Base-by-base conservation (phyloP, 1,284 basidiomycete species). In the Xerocomus minutiporus region DNA sequence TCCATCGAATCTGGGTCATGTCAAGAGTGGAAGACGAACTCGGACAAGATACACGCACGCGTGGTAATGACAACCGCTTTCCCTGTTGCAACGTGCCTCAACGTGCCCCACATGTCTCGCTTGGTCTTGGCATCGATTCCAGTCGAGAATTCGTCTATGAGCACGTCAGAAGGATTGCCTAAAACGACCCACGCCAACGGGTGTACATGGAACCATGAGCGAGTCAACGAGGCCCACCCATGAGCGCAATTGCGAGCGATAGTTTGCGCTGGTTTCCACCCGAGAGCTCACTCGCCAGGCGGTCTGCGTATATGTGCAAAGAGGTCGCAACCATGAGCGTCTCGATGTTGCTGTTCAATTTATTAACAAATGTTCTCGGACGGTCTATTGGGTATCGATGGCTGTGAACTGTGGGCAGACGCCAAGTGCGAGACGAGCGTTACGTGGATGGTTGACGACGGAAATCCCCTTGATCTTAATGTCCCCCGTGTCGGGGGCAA, bases 341-440 rank as follows among this genome's bases (percentile, higher is more conserved):
- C 8, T 80, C 74, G 15, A 91, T 75, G 60, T 84, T 87, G 15
- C 65, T 61, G 8, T 69, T 57, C 29, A 91, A 63, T 46, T 83
- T 79, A 20, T 20, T 20, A 20, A 55, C 35, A 92, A 71, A 61
- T 93, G 89, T 64, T 93, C 84, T 28, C 82, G 75, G 13, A 91
- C 89, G 3, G 85, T 91, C 45, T 92, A 70, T 57, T 88, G 82
- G 5, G 81, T 73, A 57, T 91, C 90, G 53, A 91, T 87, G 0
- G 89, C 88, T 5, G 88, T 89, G 69, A 90, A 88, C 59, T 92
- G 89, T 0, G 88, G 89, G 63, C 87, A 91, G 39, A 91, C 86
- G 2, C 88, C 88, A 7, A 91, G 78, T 5, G 79, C 75, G 5
- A 84, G 75, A 43, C 86, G 77, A 29, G 88, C 86, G 4, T 69